Base-by-base conservation (phyloP, 2,329 filamentous ascomycete genomes). In the Penicillium freii region DNA sequence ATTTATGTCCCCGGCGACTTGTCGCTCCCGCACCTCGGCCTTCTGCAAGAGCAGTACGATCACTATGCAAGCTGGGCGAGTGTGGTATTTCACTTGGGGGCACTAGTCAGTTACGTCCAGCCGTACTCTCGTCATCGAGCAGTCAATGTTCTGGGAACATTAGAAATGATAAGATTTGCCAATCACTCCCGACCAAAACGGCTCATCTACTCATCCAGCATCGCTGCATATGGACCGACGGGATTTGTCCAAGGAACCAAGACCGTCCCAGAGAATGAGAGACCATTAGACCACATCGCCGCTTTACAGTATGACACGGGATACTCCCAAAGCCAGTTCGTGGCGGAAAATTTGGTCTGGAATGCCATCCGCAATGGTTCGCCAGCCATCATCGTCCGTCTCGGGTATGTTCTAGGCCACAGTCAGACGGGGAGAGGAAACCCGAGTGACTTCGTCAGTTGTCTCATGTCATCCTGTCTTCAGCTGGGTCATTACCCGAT, bases 281-380 rank as follows among this genome's bases (percentile, higher is more conserved):
- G 43, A 4, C 62, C 60, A 15, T 11, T 39, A 8, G 17, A 31
- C 5, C 54, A 52, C 10, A 43, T 36, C 7, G 33, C 54, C 1
- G 42, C 49, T 15, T 23, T 58, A 15, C n/a, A 45, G 11, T 38
- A 61, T 9, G 51, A 55, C 17, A 54, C 56, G 2, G 64, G 66
- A 13, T 69, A 69, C 25, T 48, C 60, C 0, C 56, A 56, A 6
- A 69, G 64, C 54, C 61, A 69, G 29, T 57, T 54, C 21, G 66
- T 67, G 10, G 62, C 57, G 0, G 66, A 69, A 36, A 56, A 40
- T 6, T 58, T 69, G 8, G 48, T 55, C 5, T 62, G 59, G 60
- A 55, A 62, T 15, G 62, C 62, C 1, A 61, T 61, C 7, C 31
- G 34, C 2, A 62, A 60, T 11, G 63, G 65, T 8, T 54, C 64